Evolutionary conservation across 345 rosid genomes (phyloP).

Genomic region (Euphorbia lathyris): DNA sequence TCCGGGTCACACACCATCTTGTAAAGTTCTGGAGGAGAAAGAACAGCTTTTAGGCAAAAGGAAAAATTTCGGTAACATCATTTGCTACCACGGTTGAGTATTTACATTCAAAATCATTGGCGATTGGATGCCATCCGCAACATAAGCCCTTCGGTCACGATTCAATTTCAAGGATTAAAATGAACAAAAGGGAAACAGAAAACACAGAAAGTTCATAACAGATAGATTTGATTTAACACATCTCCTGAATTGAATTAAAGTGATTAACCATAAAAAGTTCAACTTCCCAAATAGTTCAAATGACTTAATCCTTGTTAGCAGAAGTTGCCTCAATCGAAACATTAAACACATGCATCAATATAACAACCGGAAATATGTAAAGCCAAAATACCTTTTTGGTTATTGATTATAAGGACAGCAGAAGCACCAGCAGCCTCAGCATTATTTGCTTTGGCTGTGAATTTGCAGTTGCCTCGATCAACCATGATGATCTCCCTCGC

Average conservation of each 20-base stretch:
- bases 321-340: not conserved
- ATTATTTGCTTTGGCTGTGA: slow-evolving; percentile 80
- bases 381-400: slow-evolving; percentile 64
- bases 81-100: not conserved
- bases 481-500: slow-evolving; percentile 80
- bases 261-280: not conserved
- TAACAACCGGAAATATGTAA: slow-evolving; percentile 4
- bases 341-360: not conserved
- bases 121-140: not conserved
- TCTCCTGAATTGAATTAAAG: not conserved
- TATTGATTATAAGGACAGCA: slow-evolving; percentile 86
- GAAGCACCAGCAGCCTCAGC: slow-evolving; percentile 94
- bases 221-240: not conserved
- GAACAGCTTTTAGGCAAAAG: not conserved
- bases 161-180: not conserved
- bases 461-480: slow-evolving; percentile 83
- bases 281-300: not conserved
- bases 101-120: not conserved
- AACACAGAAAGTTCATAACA: not conserved
- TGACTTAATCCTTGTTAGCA: too few species aligned
- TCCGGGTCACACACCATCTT: slow-evolving; percentile 99
- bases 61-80: not conserved
- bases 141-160: not conserved
- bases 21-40: slow-evolving; percentile 64
- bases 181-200: not conserved